Evolutionary conservation across 306 rosid species (phyloP).

Genomic region (Quercus berberidifolia): DNA sequence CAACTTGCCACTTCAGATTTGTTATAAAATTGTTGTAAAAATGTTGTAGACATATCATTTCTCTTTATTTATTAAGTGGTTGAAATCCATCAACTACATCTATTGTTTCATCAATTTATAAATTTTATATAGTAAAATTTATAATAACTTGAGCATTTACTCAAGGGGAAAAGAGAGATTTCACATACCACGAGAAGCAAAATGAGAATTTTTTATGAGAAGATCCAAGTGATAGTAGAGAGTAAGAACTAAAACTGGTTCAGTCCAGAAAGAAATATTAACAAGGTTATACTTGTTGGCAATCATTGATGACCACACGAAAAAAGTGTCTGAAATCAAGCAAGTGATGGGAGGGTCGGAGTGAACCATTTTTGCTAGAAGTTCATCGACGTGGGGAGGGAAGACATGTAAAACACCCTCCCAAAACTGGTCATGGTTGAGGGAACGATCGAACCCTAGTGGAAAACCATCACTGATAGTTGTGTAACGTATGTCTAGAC

Average conservation of each 20-base stretch:
- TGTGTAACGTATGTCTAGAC: conserved; percentile 28
- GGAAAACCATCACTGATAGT: conserved; percentile 31
- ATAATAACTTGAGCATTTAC: too few relatives aligned
- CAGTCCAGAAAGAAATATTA: conserved; percentile 37
- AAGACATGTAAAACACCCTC: conserved; percentile 6
- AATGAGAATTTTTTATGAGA: conserved; percentile 27
- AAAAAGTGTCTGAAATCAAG: conserved; percentile 34
- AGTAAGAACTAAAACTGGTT: conserved; percentile 25
- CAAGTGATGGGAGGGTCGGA: conserved; percentile 27
- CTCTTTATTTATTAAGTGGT: too few relatives aligned
- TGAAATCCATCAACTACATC: too few relatives aligned
- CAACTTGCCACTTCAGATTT: too few relatives aligned
- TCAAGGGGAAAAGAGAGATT: neutral
- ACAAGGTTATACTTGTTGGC: conserved; percentile 29
- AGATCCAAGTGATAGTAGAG: conserved; percentile 32
- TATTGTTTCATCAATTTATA: too few relatives aligned
- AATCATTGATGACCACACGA: neutral
- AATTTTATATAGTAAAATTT: too few relatives aligned
- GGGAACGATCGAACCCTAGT: conserved; percentile 10
- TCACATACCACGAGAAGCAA: conserved; percentile 15
- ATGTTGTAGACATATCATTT: too few relatives aligned
- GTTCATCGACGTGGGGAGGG: conserved; percentile 33
- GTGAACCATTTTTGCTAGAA: conserved; percentile 8
- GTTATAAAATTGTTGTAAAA: too few relatives aligned
- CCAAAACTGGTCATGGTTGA: conserved; percentile 7